Base-by-base conservation (phyloP, 805 yeast genomes). In the Teunomyces pallodes region DNA sequence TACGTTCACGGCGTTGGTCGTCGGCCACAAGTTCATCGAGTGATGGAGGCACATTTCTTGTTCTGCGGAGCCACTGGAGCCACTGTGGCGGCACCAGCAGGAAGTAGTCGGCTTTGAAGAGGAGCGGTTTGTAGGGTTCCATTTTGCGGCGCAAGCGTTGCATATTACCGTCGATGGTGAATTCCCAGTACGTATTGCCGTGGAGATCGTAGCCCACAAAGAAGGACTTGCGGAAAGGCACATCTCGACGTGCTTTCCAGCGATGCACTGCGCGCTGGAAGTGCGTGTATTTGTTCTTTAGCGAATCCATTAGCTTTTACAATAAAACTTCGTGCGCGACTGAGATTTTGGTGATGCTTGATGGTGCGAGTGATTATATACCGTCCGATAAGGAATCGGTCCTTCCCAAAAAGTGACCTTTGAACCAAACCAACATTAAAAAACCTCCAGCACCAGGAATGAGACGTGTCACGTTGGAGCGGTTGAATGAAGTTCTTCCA, bases 111-210 rank as follows among this genome's bases (percentile, higher is more conserved):
- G 77, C 80, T 40, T 79, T 73, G 58, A 77, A 79, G 4, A 72
- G 61, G 47, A 74, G 72, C 39, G 73, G 70, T 33, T 68, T 64
- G 36, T 66, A 61, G 9, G 89, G 87, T 48, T 84, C 82, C 46
- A 84, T 75, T 46, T 85, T 80, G 40, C 96, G 65, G 43, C 96
- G 69, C 49, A 84, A 72, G 49, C 83, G 64, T 24, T 65, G 69
- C 55, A 81, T 72, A 56, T 77, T 75, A 5, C 77, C 76, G 50
- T 80, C 82, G 24, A 79, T 69, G 45, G 75, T 74, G 64, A 85
- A 83, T 62, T 88, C 96, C 96, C 96, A 88, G 67, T 84, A 88
- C 1, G 92, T 82, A 62, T 88, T 88, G 2, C 94, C 96, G 35
- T 81, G 82, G n/a, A 89, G 71, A 59, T 88, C 96, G 59, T 86